A percentile compares a stretch with the other conserved stretches of the same genome.
phyloP scores from a whole-genome alignment of 2,329 filamentous ascomycete genomes.

The Aspergillus pseudotamarii region DNA sequence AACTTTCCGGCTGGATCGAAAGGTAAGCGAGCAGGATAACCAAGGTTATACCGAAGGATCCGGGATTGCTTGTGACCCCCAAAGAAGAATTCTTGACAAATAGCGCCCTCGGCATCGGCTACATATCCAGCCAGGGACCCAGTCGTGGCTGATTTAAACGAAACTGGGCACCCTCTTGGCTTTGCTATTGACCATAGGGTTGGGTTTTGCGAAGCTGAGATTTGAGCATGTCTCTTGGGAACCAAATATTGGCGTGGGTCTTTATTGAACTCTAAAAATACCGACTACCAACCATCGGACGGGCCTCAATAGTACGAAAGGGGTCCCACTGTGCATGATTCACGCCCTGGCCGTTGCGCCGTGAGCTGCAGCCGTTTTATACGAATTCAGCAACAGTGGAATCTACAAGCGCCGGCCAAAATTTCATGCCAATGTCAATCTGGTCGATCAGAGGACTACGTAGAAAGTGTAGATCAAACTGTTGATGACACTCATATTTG shows the following conservation, averaged over 20 bases:
- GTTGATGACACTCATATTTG: not conserved
- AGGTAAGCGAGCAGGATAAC: not conserved
- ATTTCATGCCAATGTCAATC: not conserved
- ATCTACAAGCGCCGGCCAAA: not conserved
- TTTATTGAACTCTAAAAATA: not conserved
- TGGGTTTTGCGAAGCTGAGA: conserved; percentile 5
- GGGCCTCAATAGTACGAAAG: not conserved
- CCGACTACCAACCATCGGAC: not conserved
- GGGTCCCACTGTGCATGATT: not conserved
- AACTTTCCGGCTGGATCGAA: not conserved
- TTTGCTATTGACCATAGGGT: not conserved
- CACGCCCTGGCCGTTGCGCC: not conserved
- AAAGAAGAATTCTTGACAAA: not conserved
- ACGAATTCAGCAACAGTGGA: not conserved
- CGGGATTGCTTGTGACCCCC: not conserved
- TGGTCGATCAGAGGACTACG: not conserved
- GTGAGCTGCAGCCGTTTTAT: not conserved
- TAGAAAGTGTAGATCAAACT: not conserved
- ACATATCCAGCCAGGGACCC: not conserved
- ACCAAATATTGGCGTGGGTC: not conserved
- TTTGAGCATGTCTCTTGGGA: not conserved
- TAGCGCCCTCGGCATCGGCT: not conserved
- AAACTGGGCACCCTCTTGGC: not conserved
- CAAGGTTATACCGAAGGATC: not conserved
- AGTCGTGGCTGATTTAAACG: not conserved